These are phyloP conservation scores for Populus davidiana DNA, from an alignment of 345 rosid genomes.

Conservation along the genomic window DNA sequence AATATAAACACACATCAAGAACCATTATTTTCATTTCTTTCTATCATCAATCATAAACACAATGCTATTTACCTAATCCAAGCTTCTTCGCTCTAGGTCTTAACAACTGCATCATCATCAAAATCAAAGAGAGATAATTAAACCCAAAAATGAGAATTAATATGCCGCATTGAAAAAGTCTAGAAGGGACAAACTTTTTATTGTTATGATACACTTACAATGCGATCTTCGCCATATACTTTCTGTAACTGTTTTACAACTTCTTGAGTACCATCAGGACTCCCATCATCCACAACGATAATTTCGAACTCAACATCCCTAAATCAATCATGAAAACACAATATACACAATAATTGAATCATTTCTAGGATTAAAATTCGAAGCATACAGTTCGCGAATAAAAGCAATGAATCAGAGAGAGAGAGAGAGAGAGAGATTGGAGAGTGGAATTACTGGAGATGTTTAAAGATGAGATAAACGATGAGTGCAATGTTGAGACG, in stretches of 20 bases:
- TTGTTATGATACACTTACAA: conserved; percentile 47
- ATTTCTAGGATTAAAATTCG: not conserved
- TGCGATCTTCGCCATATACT: conserved; percentile 71
- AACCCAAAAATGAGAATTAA: not conserved
- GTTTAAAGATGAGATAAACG: conserved; percentile 89
- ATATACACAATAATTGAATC: not conserved
- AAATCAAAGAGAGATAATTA: conserved; percentile 7
- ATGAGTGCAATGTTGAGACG: conserved; percentile 84
- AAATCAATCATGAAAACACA: not conserved
- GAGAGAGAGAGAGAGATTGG: not conserved
- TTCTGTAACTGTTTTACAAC: conserved; percentile 74
- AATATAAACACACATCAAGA: conserved; percentile 17
- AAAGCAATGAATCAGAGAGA: not conserved
- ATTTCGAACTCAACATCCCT: conserved; percentile 86
- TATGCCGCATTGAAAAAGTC: not conserved
- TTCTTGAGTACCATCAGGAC: conserved; percentile 96
- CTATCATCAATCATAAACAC: not conserved
- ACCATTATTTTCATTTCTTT: not conserved
- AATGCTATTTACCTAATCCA: conserved; percentile 63
- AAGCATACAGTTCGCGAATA: not conserved
- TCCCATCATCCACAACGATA: conserved; percentile 93
- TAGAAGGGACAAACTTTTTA: not conserved
- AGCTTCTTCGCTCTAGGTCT: conserved; percentile 89
- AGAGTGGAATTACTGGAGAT: conserved; percentile 50
- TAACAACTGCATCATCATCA: conserved; percentile 50